Evolutionary conservation across 169 alveolate species (phyloP).

Genomic region (Plasmodium coatneyi): DNA sequence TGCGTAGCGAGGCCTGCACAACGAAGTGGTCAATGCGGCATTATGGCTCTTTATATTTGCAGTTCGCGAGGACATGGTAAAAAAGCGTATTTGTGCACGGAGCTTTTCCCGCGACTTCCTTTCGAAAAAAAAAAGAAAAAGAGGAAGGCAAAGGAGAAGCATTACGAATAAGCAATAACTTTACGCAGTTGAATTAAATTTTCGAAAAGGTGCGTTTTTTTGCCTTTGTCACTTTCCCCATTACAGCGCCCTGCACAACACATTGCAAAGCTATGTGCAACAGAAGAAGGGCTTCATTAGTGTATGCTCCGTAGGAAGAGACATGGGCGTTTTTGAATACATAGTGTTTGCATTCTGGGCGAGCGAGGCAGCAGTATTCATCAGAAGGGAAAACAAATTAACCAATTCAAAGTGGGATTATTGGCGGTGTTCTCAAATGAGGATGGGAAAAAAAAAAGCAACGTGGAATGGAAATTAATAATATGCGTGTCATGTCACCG

Average conservation of each 20-base stretch:
- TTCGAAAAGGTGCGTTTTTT: neutral
- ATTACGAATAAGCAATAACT: neutral
- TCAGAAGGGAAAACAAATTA: neutral
- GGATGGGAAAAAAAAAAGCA: neutral
- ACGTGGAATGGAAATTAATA: neutral
- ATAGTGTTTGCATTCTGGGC: neutral
- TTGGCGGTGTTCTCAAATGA: neutral
- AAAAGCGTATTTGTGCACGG: neutral
- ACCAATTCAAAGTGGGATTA: neutral
- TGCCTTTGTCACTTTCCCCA: neutral
- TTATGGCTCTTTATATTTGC: neutral
- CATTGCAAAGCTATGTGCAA: neutral
- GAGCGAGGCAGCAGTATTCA: neutral
- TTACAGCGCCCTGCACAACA: neutral
- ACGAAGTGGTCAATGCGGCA: neutral
- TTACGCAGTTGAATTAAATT: neutral
- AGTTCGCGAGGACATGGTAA: neutral
- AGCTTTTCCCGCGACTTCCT: neutral
- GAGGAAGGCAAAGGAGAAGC: neutral
- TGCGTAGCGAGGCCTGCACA: neutral
- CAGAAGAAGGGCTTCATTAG: neutral
- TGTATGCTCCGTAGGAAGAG: neutral
- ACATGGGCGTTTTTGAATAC: too few species aligned
- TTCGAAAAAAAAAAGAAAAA: neutral
- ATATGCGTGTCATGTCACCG: neutral